Conservation (phyloP, 2,329 filamentous ascomycete genomes). For the Aspergillus alliaceus region DNA sequence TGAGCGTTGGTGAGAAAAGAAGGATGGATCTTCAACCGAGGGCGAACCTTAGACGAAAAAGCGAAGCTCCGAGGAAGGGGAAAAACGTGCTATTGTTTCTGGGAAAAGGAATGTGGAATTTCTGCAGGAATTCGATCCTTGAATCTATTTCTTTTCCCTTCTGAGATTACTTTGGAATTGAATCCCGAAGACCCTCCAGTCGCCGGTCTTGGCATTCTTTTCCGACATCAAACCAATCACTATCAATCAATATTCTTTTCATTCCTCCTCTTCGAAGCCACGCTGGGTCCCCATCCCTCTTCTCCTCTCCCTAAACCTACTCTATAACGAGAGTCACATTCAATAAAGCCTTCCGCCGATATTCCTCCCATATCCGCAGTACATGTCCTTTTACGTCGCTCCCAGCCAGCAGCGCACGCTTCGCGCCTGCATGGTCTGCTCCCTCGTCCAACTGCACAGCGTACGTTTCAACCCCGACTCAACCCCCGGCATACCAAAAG, state of each 20-base stretch:
- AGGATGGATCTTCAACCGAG: neutral
- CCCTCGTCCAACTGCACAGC: conserved; percentile 79
- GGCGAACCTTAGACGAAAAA: neutral
- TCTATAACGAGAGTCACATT: neutral
- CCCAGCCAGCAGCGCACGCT: conserved; percentile 78
- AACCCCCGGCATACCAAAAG: neutral
- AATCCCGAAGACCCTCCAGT: conserved; percentile 4
- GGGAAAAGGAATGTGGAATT: neutral
- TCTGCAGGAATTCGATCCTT: neutral
- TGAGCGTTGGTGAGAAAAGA: neutral
- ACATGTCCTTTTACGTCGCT: conserved; percentile 65
- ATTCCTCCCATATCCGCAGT: neutral
- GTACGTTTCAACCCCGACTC: conserved; percentile 50
- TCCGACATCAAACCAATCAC: conserved; percentile 19
- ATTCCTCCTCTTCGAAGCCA: neutral
- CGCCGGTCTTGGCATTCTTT: conserved; percentile 32
- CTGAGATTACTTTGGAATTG: neutral
- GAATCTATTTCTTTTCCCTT: conserved; percentile 2
- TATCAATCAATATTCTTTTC: conserved; percentile 16
- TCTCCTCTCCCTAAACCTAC: neutral
- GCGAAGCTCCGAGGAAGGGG: neutral
- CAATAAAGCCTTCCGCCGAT: neutral
- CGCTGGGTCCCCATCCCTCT: neutral
- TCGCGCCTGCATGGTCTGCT: conserved; percentile 98
- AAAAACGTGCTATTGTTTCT: neutral